Conservation (phyloP, 2,329 filamentous ascomycete species). For the Xylogone sp. region DNA sequence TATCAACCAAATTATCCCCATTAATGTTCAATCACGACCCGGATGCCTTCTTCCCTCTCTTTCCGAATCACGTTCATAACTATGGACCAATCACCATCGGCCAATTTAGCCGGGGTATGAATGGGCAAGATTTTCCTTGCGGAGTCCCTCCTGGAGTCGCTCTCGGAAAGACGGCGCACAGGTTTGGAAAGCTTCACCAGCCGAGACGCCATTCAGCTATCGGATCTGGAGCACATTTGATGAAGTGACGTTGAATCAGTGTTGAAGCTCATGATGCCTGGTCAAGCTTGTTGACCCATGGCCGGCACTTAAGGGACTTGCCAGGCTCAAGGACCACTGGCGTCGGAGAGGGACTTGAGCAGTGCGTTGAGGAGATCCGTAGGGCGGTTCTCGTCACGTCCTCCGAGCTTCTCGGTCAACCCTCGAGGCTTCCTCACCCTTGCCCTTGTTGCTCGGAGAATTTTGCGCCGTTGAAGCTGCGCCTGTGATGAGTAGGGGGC, state of each 20-base stretch:
- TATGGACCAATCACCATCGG: not conserved
- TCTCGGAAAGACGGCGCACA: too few relatives aligned
- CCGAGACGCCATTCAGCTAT: too few relatives aligned
- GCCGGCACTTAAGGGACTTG: constrained; percentile 19
- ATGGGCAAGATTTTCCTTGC: constrained; percentile 3
- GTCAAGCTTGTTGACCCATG: constrained; percentile 20
- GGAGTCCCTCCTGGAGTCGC: constrained; percentile 1
- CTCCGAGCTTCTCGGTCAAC: constrained; percentile 4
- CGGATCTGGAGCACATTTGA: not conserved
- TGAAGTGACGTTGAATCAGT: constrained; percentile 17
- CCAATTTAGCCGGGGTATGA: constrained; percentile 15
- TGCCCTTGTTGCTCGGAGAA: constrained; percentile 23
- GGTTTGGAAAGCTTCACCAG: too few relatives aligned
- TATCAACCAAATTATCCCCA: too few relatives aligned
- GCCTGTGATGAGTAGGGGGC: constrained; percentile 19
- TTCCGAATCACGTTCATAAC: too few relatives aligned
- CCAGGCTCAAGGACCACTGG: constrained; percentile 17
- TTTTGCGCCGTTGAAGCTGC: constrained; percentile 9
- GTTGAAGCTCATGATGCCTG: constrained; percentile 10
- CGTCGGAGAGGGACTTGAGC: constrained; percentile 10
- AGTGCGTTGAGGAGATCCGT: constrained; percentile 21
- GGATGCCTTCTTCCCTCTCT: too few relatives aligned
- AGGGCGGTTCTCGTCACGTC: constrained; percentile 16
- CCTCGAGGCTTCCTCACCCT: constrained; percentile 16
- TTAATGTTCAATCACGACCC: too few relatives aligned